phyloP scores from a whole-genome alignment of 1,284 basidiomycete genomes.

The Moesziomyces globuligerus region DNA sequence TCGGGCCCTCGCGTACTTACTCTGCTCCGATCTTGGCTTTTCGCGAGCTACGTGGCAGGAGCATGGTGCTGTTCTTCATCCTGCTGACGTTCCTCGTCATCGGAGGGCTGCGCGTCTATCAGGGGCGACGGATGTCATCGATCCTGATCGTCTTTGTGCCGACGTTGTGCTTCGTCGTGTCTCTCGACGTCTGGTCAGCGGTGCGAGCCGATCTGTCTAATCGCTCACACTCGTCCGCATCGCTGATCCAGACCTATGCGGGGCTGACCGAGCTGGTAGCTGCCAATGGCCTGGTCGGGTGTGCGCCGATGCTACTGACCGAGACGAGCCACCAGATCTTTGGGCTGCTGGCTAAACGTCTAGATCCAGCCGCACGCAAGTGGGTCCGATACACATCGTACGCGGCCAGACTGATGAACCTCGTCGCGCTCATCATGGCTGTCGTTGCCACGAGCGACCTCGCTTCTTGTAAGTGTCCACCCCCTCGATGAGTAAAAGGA shows the following conservation, averaged over 20 bases:
- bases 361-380: slow-evolving; percentile 2
- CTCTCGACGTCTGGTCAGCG: slow-evolving; percentile 16
- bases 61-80: slow-evolving; percentile 36
- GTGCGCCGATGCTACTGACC: slow-evolving; percentile 24
- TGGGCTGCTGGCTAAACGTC: slow-evolving; percentile 27
- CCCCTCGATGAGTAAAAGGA: neutral
- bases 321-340: slow-evolving; percentile 37
- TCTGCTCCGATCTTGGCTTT: neutral
- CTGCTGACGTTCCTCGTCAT: slow-evolving; percentile 21
- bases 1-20: neutral
- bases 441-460: slow-evolving; percentile 25
- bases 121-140: slow-evolving; percentile 4
- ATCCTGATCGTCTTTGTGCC: slow-evolving; percentile 26
- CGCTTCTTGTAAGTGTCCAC: slow-evolving; percentile 21
- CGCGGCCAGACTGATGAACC: slow-evolving; percentile 17
- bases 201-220: slow-evolving; percentile 20
- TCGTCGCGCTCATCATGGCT: slow-evolving; percentile 25
- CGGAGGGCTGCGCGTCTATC: slow-evolving; percentile 16
- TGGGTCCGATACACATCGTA: slow-evolving; percentile 26
- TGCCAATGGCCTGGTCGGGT: slow-evolving; percentile 24
- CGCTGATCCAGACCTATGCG: slow-evolving; percentile 1
- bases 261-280: slow-evolving; percentile 16
- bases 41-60: slow-evolving; percentile 2
- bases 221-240: slow-evolving; percentile 1
- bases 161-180: slow-evolving; percentile 20